Base-by-base conservation (phyloP, 2,329 filamentous ascomycete genomes). In the Thelonectria olida region DNA sequence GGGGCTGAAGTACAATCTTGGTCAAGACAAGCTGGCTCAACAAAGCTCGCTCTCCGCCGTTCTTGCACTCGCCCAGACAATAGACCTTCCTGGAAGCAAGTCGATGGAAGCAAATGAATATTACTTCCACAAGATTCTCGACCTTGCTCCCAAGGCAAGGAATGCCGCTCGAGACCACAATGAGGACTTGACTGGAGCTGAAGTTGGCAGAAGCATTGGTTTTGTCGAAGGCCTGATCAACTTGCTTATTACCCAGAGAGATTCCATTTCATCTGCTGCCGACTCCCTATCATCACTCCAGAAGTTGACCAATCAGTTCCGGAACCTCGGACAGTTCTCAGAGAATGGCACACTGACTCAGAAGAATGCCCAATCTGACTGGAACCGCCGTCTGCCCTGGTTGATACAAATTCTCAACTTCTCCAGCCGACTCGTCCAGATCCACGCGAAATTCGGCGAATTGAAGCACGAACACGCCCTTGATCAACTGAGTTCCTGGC, bases 171-270 rank as follows among this genome's bases (percentile, higher is more conserved):
- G 88, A 65, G 89, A 92, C 51, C 93, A 97, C 76, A 93, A 92
- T 1, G 90, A 92, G 36, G 96, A 99, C 66, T 79, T 99, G 38
- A 97, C 91, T 44, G 85, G 88, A 41, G 90, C 92, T 8, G 93
- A 97, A 69, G 85, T 96, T 7, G 84, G 86, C 41, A 86, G 94
- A 72, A 94, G 93, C 73, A 85, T 92, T 49, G 93, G 93, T 0
- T 92, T 92, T 66, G 81, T 97, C n/a, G 96, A 99, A 74, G 93
- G 94, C 23, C 84, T 97, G 61, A 80, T 98, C 27, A 84, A 90
- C 61, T 79, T 88, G n/a, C 75, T 86, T 1, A 72, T 92, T 12
- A 77, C 80, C 4, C 91, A 94, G 74, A 83, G 90, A 60, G 76
- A 75, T 47, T 76, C 79, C 6, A 78, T 90, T 31, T 77, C 80